Evolutionary conservation across 2,329 filamentous ascomycete species (phyloP), one percentile per base, ranked within the genome.

Genomic region (Aureobasidium sp.): DNA sequence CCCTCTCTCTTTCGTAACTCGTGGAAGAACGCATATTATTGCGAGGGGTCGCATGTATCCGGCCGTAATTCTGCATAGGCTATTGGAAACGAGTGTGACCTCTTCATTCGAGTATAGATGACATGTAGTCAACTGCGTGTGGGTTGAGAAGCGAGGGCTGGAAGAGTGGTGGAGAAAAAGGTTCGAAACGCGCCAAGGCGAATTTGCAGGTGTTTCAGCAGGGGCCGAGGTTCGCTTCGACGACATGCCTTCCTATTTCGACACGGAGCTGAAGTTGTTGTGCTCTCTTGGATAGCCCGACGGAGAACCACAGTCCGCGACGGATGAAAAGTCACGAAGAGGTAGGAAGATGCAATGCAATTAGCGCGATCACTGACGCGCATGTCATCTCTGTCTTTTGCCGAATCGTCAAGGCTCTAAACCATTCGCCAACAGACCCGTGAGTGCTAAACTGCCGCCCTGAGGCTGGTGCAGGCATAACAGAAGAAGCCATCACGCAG

Each of bases 161-260:
- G 20, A 25, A 45, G 20, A 55, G 27, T 37, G 36, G 37, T 42
- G 52, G 12, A 31, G 52, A 36, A 55, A 56, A 56, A n/a, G 39
- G 20, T 39, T 56, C 25, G 39, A 44, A 56, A 56, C 52, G 39
- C 52, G 52, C 52, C 52, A 56, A 56, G 52, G 37, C 52, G 44
- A 56, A 44, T 42, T 37, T 44, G 27, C 25, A 20, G 15, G 15
- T 44, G 52, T 56, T 56, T 56, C 52, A 41, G 25, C 7, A 31
- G 5, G 5, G n/a, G 15, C 37, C 39, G 27, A 34, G 39, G 52
- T 27, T 56, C 39, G 52, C 37, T 44, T 42, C 37, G 22, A 56
- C 52, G 25, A 44, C 52, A 56, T 34, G 20, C 52, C 27, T 42
- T 56, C 52, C 39, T 25, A 7, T 31, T 41, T 29, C 11, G 49